A percentile compares a stretch with the other conserved stretches of the same genome.
phyloP scores from a whole-genome alignment of 2,329 filamentous ascomycete genomes.

The Ascochyta pisi region DNA sequence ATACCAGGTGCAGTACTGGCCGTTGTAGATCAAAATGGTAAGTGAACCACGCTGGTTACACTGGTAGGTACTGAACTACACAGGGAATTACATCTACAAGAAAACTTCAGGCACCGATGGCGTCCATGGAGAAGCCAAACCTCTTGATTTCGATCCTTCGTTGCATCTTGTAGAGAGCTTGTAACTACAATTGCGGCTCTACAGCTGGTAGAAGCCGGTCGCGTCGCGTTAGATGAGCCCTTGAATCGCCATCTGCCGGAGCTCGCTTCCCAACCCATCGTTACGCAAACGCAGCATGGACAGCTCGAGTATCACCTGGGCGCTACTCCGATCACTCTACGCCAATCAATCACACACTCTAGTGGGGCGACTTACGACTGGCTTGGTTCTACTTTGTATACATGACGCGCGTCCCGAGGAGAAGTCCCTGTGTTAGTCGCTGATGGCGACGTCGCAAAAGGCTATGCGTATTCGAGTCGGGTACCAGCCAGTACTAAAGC shows the following conservation, averaged over 20 bases:
- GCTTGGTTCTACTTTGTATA: not conserved
- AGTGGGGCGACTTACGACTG: slow-evolving; percentile 7
- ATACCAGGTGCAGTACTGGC: slow-evolving; percentile 29
- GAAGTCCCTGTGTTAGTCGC: not conserved
- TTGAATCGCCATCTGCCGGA: not conserved
- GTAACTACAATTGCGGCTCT: slow-evolving; percentile 40
- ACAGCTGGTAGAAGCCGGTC: slow-evolving; percentile 38
- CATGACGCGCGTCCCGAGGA: not conserved
- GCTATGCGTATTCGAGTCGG: slow-evolving; percentile 48
- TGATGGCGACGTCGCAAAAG: slow-evolving; percentile 27
- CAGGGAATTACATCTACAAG: slow-evolving; percentile 3
- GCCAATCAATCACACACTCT: not conserved
- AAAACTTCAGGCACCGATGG: slow-evolving; percentile 28
- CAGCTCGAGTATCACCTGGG: not conserved
- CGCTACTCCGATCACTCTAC: not conserved
- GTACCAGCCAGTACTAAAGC: too few relatives aligned
- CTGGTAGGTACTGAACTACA: not conserved
- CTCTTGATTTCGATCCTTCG: slow-evolving; percentile 63
- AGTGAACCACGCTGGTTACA: not conserved
- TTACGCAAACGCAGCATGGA: slow-evolving; percentile 1
- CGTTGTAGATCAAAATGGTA: slow-evolving; percentile 20
- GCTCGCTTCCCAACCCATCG: not conserved
- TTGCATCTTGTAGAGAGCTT: slow-evolving; percentile 44
- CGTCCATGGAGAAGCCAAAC: slow-evolving; percentile 47
- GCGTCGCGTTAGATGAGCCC: slow-evolving; percentile 25